phyloP scores from a whole-genome alignment of 805 yeast species.

The Zygoascus biomembranicola region DNA sequence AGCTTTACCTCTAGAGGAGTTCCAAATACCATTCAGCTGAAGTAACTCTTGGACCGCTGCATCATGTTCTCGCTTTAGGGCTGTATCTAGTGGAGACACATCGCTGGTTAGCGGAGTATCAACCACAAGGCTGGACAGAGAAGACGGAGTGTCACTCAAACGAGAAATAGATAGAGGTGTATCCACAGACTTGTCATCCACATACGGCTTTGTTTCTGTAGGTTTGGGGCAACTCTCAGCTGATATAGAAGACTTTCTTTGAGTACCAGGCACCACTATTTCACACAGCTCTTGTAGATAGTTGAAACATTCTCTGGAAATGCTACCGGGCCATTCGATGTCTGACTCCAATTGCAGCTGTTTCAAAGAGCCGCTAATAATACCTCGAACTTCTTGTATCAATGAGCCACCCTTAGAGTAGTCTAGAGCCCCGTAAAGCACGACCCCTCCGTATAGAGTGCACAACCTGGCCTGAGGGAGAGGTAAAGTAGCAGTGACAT shows the following conservation, averaged over 20 bases:
- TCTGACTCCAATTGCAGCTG: conserved; percentile 16
- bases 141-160: not conserved
- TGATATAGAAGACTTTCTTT: not conserved
- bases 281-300: conserved; percentile 17
- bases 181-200: not conserved
- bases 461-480: conserved; percentile 20
- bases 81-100: not conserved
- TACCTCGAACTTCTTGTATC: conserved; percentile 56
- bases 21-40: not conserved
- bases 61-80: not conserved
- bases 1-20: not conserved
- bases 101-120: not conserved
- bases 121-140: not conserved
- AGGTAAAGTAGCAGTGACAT: conserved; percentile 23
- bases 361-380: conserved; percentile 32
- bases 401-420: conserved; percentile 78
- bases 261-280: conserved; percentile 5
- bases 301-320: conserved; percentile 13
- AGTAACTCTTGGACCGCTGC: not conserved
- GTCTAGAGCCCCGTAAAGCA: conserved; percentile 56
- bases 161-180: not conserved
- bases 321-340: conserved; percentile 16
- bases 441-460: conserved; percentile 20
- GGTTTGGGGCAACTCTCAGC: not conserved
- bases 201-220: not conserved